Percentiles rank a stretch among this genome's conserved stretches.
Evolutionary conservation across 2,329 filamentous ascomycete species (phyloP).

Genomic region (Spiromastix sp.): DNA sequence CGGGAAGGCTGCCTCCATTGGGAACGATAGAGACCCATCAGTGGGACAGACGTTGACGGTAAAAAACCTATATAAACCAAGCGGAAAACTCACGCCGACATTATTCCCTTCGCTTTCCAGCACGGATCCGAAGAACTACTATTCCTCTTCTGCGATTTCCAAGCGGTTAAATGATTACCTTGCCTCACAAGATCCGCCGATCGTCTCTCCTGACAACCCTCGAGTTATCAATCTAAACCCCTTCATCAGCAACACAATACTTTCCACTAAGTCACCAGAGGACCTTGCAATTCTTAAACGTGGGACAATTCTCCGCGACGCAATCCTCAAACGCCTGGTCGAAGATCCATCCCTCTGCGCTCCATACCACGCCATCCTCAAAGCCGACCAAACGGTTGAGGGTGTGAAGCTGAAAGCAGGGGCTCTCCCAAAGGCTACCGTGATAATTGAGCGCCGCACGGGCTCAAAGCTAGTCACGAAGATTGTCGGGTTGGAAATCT

Average conservation of each 20-base stretch:
- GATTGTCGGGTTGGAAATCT: slow-evolving; percentile 51
- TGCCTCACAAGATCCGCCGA: slow-evolving; percentile 41
- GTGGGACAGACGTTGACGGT: slow-evolving; percentile 35
- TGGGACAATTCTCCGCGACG: slow-evolving; percentile 49
- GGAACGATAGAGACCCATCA: slow-evolving; percentile 27
- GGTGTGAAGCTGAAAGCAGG: slow-evolving; percentile 53
- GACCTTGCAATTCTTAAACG: slow-evolving; percentile 49
- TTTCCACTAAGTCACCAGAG: slow-evolving; percentile 43
- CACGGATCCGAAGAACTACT: slow-evolving; percentile 43
- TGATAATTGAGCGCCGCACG: slow-evolving; percentile 53
- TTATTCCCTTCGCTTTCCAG: slow-evolving; percentile 39
- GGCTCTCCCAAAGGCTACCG: slow-evolving; percentile 47
- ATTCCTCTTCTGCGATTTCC: slow-evolving; percentile 50
- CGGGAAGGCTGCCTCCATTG: slow-evolving; percentile 18
- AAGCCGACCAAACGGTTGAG: slow-evolving; percentile 25
- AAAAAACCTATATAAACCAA: slow-evolving; percentile 46
- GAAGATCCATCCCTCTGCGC: slow-evolving; percentile 38
- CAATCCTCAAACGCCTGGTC: slow-evolving; percentile 49
- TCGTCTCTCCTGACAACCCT: slow-evolving; percentile 48
- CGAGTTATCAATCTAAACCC: slow-evolving; percentile 53
- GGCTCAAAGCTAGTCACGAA: slow-evolving; percentile 58
- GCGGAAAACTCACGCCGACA: slow-evolving; percentile 46
- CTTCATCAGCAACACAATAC: slow-evolving; percentile 51
- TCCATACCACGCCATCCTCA: slow-evolving; percentile 48
- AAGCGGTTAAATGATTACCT: slow-evolving; percentile 48